Percentiles rank a stretch among this genome's conserved stretches.
Evolutionary conservation across 2,329 filamentous ascomycete species (phyloP).

Genomic region (Volutella citrinella): DNA sequence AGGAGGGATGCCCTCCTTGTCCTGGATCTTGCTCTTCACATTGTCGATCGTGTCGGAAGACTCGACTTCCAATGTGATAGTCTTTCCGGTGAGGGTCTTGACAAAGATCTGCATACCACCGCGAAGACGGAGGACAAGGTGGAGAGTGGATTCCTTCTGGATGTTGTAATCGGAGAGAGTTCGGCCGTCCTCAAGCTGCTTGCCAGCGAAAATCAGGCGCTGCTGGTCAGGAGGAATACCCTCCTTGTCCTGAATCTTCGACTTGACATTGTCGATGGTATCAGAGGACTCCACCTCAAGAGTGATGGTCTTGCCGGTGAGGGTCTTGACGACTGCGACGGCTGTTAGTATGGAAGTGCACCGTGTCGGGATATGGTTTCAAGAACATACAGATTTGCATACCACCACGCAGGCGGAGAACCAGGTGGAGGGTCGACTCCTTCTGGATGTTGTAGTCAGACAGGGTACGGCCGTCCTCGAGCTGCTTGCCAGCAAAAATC

Average conservation of each 20-base stretch:
- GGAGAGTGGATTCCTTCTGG: constrained; percentile 86
- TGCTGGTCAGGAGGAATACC: constrained; percentile 95
- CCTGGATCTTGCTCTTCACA: constrained; percentile 90
- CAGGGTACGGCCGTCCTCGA: constrained; percentile 75
- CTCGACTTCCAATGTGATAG: constrained; percentile 89
- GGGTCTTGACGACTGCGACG: constrained; percentile 65
- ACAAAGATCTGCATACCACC: constrained; percentile 90
- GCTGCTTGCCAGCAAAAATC: constrained; percentile 95
- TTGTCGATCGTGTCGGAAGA: constrained; percentile 91
- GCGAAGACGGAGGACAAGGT: constrained; percentile 81
- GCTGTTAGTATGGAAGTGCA: constrained; percentile 17
- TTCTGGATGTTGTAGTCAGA: constrained; percentile 58
- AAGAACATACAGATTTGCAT: constrained; percentile 61
- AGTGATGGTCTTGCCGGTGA: constrained; percentile 94
- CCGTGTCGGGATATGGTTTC: neutral
- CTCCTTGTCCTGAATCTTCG: constrained; percentile 97
- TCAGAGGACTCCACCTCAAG: constrained; percentile 85
- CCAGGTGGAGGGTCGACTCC: constrained; percentile 69
- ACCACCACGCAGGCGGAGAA: constrained; percentile 67
- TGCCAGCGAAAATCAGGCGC: constrained; percentile 91
- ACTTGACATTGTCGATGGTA: constrained; percentile 95
- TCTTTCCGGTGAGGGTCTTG: constrained; percentile 88
- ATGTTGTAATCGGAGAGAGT: constrained; percentile 94
- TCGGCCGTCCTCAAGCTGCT: constrained; percentile 92
- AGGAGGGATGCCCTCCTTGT: constrained; percentile 90